phyloP scores from a whole-genome alignment of 1,284 basidiomycete genomes.

The Takashimella tepidaria region DNA sequence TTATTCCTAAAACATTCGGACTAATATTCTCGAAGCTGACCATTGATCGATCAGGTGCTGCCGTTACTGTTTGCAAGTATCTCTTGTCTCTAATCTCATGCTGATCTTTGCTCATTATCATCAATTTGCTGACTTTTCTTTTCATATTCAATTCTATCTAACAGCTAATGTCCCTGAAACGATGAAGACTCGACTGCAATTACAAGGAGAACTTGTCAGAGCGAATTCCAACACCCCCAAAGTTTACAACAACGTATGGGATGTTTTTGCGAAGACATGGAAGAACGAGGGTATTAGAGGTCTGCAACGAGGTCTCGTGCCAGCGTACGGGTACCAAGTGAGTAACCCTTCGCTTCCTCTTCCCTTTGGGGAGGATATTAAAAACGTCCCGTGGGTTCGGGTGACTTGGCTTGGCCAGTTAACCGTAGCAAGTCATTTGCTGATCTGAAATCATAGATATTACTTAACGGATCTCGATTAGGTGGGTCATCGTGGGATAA shows the following conservation, averaged over 20 bases:
- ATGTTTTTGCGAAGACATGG: conserved; percentile 86
- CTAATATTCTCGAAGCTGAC: too few species aligned
- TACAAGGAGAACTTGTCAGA: conserved; percentile 87
- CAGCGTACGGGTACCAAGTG: conserved; percentile 93
- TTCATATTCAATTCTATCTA: not conserved
- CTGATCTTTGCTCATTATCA: not conserved
- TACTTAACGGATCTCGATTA: conserved; percentile 89
- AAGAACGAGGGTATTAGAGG: conserved; percentile 84
- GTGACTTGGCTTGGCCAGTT: too few species aligned
- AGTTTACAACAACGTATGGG: conserved; percentile 83
- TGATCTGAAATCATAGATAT: conserved; percentile 55
- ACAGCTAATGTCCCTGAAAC: conserved; percentile 64
- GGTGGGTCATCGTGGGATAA: conserved; percentile 60
- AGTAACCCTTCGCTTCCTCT: conserved; percentile 27
- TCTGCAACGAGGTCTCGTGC: conserved; percentile 80
- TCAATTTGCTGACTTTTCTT: not conserved
- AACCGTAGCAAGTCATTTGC: not conserved
- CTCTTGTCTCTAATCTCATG: not conserved
- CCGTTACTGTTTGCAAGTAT: conserved; percentile 57
- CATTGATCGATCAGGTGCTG: too few species aligned
- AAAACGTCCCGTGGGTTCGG: too few species aligned
- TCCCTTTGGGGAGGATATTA: too few species aligned
- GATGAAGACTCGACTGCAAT: conserved; percentile 86
- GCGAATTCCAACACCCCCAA: conserved; percentile 56
- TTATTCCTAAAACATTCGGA: too few species aligned